These are phyloP conservation scores for Zarea fungicola DNA, from an alignment of 2,329 filamentous ascomycete species.

Conservation along the genomic window DNA sequence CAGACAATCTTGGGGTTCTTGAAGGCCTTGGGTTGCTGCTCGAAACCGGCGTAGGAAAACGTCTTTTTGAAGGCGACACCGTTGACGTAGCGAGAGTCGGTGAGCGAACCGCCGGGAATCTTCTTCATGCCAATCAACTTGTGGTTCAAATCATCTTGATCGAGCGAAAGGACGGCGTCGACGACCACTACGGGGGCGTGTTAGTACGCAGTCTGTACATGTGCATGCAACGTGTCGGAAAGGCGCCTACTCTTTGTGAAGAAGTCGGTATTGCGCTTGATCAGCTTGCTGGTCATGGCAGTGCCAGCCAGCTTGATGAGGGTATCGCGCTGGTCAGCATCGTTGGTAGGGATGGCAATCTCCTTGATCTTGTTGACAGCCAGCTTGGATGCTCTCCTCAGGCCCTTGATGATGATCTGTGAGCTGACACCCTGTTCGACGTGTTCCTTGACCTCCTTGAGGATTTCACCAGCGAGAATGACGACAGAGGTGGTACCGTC, in stretches of 20 bases:
- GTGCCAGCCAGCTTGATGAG: conserved; percentile 85
- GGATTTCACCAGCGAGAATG: conserved; percentile 91
- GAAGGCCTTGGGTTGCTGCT: conserved; percentile 97
- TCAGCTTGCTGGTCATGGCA: conserved; percentile 99
- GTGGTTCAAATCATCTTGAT: conserved; percentile 96
- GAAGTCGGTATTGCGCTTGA: conserved; percentile 93
- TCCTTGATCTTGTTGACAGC: conserved; percentile 99
- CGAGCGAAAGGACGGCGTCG: conserved; percentile 88
- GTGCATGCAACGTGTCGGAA: neutral
- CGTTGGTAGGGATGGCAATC: conserved; percentile 81
- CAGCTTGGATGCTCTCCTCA: conserved; percentile 81
- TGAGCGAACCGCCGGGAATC: conserved; percentile 90
- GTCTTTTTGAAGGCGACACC: conserved; percentile 99
- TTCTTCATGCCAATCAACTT: conserved; percentile 98
- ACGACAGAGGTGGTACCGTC: conserved; percentile 98
- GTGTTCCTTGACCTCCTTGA: conserved; percentile 94
- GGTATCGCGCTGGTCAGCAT: conserved; percentile 80
- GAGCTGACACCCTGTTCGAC: conserved; percentile 96
- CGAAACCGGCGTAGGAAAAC: conserved; percentile 97
- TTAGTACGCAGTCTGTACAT: conserved; percentile 29
- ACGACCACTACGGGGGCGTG: conserved; percentile 79
- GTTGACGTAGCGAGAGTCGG: conserved; percentile 94
- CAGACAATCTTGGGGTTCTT: conserved; percentile 93
- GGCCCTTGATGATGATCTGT: conserved; percentile 94
- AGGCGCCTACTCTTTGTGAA: conserved; percentile 82